Base-by-base conservation (phyloP, 2,329 filamentous ascomycete genomes). In the Colletotrichum simmondsii region DNA sequence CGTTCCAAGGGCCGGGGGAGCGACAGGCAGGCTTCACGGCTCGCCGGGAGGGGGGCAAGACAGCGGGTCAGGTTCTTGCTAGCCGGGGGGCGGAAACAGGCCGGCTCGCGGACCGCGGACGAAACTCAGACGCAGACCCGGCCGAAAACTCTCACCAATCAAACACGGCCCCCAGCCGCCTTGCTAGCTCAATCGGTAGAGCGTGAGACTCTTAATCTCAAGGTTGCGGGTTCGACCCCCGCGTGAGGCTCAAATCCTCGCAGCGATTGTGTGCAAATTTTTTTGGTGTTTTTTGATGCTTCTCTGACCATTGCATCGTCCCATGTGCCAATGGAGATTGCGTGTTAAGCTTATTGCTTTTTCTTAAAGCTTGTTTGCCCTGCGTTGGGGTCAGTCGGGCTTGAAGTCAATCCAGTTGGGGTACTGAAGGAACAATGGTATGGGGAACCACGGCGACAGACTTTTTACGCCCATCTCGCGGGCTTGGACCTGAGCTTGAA, bases 111-210 rank as follows among this genome's bases (percentile, higher is more conserved):
- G 5, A 2, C 14, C 0, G 1, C 5, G 0, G 10, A 63, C 14
- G 46, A 26, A 35, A 24, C 46, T 26, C n/a, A 63, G 24, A 7
- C 2, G 11, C 1, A 19, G 22, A 19, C 6, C 2, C 11, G 2
- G 4, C 1, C 14, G 7, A 0, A 6, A 30, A 1, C 22, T 19
- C 0, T 30, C 62, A 65, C 32, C 62, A 65, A 30, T 22, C 16
- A 57, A 28, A 37, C 0, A 42, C 52, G 52, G 62, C 32, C 12
- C 42, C 5, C 32, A 46, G 62, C 62, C 11, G 70, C 66, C 70
- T 72, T 72, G 87, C 86, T 91, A 91, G 89, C 89, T 91, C 89
- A 91, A 91, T 91, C 88, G 88, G 89, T 92, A 92, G 90, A 92
- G 90, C 90, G 90, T 92, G 87, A 91, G 90, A 92, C 90, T 92